phyloP scores from a whole-genome alignment of 805 yeast species.

The Monosporozyma servazzii region DNA sequence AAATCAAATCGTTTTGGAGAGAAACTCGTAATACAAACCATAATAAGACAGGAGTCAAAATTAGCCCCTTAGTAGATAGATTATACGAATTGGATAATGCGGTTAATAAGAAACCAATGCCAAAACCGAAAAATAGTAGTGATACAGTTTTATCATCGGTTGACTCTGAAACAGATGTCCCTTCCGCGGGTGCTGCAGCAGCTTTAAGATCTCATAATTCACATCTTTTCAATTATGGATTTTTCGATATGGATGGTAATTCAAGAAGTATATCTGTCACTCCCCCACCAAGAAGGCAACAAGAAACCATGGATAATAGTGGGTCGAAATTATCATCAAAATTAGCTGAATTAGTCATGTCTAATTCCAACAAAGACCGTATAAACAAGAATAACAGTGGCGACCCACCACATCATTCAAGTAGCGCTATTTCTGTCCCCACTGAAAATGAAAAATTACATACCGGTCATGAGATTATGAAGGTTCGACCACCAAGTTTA shows the following conservation, averaged over 20 bases:
- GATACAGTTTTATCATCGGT: constrained; percentile 11
- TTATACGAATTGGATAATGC: constrained; percentile 33
- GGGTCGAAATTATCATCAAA: constrained; percentile 11
- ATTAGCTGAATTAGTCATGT: constrained; percentile 12
- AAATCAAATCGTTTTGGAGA: constrained; percentile 42
- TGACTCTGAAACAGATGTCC: constrained; percentile 7
- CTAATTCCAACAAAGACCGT: background rate
- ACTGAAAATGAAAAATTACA: constrained; percentile 22
- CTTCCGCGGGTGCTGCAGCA: background rate
- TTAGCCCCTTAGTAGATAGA: constrained; percentile 24
- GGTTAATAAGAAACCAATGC: constrained; percentile 12
- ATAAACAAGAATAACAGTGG: background rate
- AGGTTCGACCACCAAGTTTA: constrained; percentile 11
- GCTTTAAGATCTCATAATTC: background rate
- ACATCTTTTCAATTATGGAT: constrained; percentile 8
- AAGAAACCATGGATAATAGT: constrained; percentile 2
- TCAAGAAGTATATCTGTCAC: constrained; percentile 20
- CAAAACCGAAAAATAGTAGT: background rate
- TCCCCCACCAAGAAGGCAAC: constrained; percentile 11
- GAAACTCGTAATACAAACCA: constrained; percentile 6
- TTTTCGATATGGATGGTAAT: constrained; percentile 23
- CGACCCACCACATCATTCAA: constrained; percentile 10
- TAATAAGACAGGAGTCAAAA: constrained; percentile 16
- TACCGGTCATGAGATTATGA: constrained; percentile 24
- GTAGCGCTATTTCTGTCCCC: constrained; percentile 16